Evolutionary conservation across 1,139 yeast species (phyloP), one percentile per base, ranked within the genome.

Genomic region (Blastobotrys persicus): DNA sequence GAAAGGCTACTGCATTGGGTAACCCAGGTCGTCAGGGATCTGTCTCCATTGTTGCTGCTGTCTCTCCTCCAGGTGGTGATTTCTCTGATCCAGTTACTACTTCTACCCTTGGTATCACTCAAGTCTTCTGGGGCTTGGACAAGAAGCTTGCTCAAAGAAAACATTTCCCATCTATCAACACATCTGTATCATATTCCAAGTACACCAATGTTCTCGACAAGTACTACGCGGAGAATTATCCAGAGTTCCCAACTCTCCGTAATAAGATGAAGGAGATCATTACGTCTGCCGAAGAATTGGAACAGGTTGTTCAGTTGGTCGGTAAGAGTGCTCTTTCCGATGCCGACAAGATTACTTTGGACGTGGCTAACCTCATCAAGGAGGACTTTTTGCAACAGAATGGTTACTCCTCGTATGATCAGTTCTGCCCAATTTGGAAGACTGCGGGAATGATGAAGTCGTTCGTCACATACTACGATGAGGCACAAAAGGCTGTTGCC

Each of bases 51-150:
- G 99, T 92, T 65, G 99, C 98, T 53, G 99, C 99, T 61, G 99
- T 92, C 44, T 91, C 98, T 6, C 99, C 99, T 61, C 98, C 98
- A 52, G 99, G 98, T 82, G 99, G 99, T 84, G 99, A 92, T 78
- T 91, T 92, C 83, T 92, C 98, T 17, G 99, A 92, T 75, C 99
- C 99, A 42, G 99, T 92, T 61, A 92, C 99, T 35, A 92, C 98
- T 32, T 81, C 98, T 11, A 92, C 99, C 43, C 81, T 92, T 66
- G 97, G 97, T 84, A 92, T 92, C 64, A 94, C 98, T 33, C 99
- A 92, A 77, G 99, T 94, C 54, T 92, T 94, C 78, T 92, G 99
- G 99, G 99, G 99, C 73, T 80, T 92, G 72, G 99, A 92, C 74
- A 92, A 92, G 76, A 92, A 92, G 73, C 81, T 92, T 67, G 98